phyloP scores from a whole-genome alignment of 257 asterid species.

The Ilex aquifolium region DNA sequence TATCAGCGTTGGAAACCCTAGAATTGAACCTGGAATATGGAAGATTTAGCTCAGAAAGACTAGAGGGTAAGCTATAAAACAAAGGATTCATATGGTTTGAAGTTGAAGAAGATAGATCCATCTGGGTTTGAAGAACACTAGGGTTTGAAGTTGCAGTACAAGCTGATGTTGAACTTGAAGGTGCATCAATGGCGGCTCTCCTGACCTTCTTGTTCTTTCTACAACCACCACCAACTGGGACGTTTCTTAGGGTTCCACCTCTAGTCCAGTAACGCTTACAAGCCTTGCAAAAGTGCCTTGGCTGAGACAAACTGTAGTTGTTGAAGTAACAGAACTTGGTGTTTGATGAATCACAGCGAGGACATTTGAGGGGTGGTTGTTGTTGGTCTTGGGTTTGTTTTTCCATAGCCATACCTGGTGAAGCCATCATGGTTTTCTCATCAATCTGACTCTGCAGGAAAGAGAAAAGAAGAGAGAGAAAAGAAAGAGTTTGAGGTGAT shows the following conservation, averaged over 20 bases:
- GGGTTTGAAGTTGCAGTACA: slow-evolving; percentile 21
- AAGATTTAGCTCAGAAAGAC: slow-evolving; percentile 29
- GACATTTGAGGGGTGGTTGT: slow-evolving; percentile 32
- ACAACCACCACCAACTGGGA: slow-evolving; percentile 52
- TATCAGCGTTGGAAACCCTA: slow-evolving; percentile 5
- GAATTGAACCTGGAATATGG: slow-evolving; percentile 28
- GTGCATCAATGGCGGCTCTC: slow-evolving; percentile 4
- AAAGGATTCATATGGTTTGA: slow-evolving; percentile 21
- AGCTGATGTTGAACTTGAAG: slow-evolving; percentile 14
- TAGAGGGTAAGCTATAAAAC: slow-evolving; percentile 29
- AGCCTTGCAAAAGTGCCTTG: slow-evolving; percentile 45
- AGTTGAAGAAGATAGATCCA: slow-evolving; percentile 25
- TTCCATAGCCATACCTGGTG: slow-evolving; percentile 32
- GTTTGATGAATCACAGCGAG: slow-evolving; percentile 43
- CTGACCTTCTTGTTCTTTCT: slow-evolving; percentile 38
- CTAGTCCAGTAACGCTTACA: slow-evolving; percentile 53
- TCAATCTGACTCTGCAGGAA: slow-evolving; percentile 36
- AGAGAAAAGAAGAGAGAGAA: slow-evolving; percentile 14
- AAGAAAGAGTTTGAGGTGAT: slow-evolving; percentile 18
- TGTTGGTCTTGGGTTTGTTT: slow-evolving; percentile 26
- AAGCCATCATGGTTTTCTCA: slow-evolving; percentile 37
- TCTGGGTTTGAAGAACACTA: slow-evolving; percentile 19
- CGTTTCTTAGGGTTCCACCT: slow-evolving; percentile 46
- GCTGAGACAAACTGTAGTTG: slow-evolving; percentile 47
- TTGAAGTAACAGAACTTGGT: slow-evolving; percentile 46